These are phyloP conservation scores for Aureobasidium sp. DNA, from an alignment of 2,329 filamentous ascomycete genomes.

Conservation along the genomic window DNA sequence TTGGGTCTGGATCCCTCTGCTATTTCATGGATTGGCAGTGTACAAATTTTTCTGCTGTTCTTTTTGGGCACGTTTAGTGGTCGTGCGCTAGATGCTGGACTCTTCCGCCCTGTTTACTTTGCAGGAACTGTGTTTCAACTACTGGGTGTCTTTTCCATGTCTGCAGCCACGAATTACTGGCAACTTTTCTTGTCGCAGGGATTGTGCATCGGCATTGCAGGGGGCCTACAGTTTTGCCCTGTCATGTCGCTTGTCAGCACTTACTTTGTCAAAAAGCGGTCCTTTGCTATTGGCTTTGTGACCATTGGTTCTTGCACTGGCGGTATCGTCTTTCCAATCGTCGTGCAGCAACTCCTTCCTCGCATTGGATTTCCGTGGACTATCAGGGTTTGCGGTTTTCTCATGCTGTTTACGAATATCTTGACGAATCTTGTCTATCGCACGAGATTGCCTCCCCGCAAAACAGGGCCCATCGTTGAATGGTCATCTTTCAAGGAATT, in stretches of 20 bases:
- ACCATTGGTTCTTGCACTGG: slow-evolving; percentile 54
- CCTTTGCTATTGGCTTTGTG: slow-evolving; percentile 33
- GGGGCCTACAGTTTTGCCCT: slow-evolving; percentile 32
- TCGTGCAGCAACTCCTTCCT: slow-evolving; percentile 45
- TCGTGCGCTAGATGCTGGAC: slow-evolving; percentile 12
- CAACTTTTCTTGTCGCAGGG: slow-evolving; percentile 42
- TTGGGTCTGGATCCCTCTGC: slow-evolving; percentile 28
- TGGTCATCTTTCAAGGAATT: slow-evolving; percentile 27
- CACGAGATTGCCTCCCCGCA: slow-evolving; percentile 29
- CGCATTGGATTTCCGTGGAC: slow-evolving; percentile 57
- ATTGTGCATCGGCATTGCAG: slow-evolving; percentile 37
- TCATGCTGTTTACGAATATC: slow-evolving; percentile 37
- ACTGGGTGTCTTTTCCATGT: slow-evolving; percentile 36
- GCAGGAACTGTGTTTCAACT: slow-evolving; percentile 29
- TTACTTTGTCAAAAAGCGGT: slow-evolving; percentile 27
- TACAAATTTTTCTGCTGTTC: slow-evolving; percentile 17
- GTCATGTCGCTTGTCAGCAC: slow-evolving; percentile 29
- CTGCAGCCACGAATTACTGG: slow-evolving; percentile 34
- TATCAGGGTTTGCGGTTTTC: slow-evolving; percentile 43
- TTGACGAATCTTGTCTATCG: slow-evolving; percentile 24
- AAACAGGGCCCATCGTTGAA: slow-evolving; percentile 29
- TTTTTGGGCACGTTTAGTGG: slow-evolving; percentile 13
- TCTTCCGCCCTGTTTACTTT: slow-evolving; percentile 28
- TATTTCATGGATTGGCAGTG: slow-evolving; percentile 18
- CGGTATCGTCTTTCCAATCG: slow-evolving; percentile 53